Base-by-base conservation (phyloP, 2,329 filamentous ascomycete species). In the Trichoderma sp. region DNA sequence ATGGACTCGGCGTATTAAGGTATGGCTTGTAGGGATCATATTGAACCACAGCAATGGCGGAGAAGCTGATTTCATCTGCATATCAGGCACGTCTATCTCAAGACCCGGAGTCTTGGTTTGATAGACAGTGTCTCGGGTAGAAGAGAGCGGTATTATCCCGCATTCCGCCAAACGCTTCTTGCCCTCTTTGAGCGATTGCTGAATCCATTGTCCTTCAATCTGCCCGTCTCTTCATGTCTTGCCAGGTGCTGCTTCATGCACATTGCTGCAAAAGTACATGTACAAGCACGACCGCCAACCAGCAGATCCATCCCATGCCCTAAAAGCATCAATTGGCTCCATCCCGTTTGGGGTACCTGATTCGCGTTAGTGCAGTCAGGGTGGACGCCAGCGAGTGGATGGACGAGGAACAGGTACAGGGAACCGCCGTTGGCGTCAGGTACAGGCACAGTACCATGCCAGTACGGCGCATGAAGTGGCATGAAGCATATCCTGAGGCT, bases 301-400 rank as follows among this genome's bases (percentile, higher is more conserved):
- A 26, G 41, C 30, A 54, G 59, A 34, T 62, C 59, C 7, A 24
- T 28, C 47, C 47, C 58, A 54, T 62, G 48, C 59, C 47, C 50
- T 55, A 54, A 63, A 17, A 50, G 51, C 34, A 39, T 39, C 12
- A 39, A 39, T 39, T 34, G 34, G 34, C 34, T 56, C 52, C 50
- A 19, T 52, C 58, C 60, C 26, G 41, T 63, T 47, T 63, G 60
- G 50, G 60, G 60, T 54, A 47, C 57, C 57, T 60, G 45, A 45
- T 19, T 51, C 47, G 30, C 24, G 30, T 21, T 41, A 41, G 34
- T 59, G 34, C 43, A 15, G 28, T 47, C 56, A 59, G 56, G 56
- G 45, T 60, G 57, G 57, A 60, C 26, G 56, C 44, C 44, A 48
- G 45, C 34, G 44, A 52, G 44, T 30, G 43, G 44, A 59, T 28